phyloP scores from a whole-genome alignment of 768 basidiomycete species.

The Xerocomus potaroensis region DNA sequence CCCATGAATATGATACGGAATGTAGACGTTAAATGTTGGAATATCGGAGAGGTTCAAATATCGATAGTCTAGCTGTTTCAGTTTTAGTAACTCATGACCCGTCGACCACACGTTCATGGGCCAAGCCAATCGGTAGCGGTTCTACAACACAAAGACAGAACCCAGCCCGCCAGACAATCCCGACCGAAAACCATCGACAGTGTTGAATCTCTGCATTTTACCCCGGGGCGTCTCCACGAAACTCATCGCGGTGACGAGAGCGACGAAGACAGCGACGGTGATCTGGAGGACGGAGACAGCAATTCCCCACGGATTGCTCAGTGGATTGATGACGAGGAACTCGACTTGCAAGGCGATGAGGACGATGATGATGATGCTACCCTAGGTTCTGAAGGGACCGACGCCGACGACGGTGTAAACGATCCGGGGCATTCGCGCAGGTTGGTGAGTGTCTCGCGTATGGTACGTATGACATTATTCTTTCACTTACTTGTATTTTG shows the following conservation, averaged over 20 bases:
- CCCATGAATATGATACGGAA: no score
- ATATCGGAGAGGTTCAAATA: no score
- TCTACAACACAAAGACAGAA: not conserved
- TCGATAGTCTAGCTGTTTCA: no score
- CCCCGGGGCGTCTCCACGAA: no score
- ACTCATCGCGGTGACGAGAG: conserved; percentile 28
- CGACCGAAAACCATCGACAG: conserved; percentile 13
- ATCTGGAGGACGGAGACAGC: not conserved
- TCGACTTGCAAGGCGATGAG: conserved; percentile 24
- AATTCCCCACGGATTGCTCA: conserved; percentile 58
- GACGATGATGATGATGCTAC: conserved; percentile 4
- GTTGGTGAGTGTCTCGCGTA: conserved; percentile 10
- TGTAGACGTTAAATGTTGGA: no score
- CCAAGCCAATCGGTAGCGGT: not conserved
- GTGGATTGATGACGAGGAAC: conserved; percentile 52
- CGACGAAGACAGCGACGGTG: conserved; percentile 28
- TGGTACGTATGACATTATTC: not conserved
- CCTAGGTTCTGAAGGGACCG: conserved; percentile 13
- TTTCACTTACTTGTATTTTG: not conserved
- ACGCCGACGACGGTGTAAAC: not conserved
- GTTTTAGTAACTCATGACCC: conserved; percentile 17
- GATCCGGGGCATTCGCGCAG: conserved; percentile 10
- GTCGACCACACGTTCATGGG: not conserved
- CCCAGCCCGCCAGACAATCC: conserved; percentile 2
- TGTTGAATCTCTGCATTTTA: not conserved